Evolutionary conservation across 306 rosid genomes (phyloP).

Genomic region (Medicago ruthenica): DNA sequence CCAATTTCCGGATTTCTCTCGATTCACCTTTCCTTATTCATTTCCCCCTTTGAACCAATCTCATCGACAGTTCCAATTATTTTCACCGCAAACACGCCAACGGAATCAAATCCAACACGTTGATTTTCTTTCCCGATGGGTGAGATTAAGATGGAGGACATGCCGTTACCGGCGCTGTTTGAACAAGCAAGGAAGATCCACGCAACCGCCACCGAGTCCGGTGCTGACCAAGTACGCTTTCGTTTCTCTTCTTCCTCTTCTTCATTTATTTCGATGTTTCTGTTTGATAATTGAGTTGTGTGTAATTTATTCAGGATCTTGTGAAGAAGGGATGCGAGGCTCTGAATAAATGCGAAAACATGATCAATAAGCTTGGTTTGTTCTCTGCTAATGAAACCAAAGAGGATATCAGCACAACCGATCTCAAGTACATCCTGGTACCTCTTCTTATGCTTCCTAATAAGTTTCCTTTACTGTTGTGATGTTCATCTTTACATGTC

Average conservation of each 20-base stretch:
- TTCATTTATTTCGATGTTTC: not conserved
- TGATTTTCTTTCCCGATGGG: conserved; percentile 32
- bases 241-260: not conserved
- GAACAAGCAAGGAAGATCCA: conserved; percentile 89
- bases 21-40: not conserved
- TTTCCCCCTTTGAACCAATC: not conserved
- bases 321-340: conserved; percentile 73
- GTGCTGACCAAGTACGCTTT: conserved; percentile 66
- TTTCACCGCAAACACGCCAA: not conserved
- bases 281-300: not conserved
- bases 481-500: too few species aligned
- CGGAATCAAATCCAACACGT: not conserved
- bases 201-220: conserved; percentile 65
- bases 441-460: not conserved
- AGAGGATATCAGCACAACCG: conserved; percentile 84
- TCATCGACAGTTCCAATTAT: too few species aligned
- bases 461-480: not conserved
- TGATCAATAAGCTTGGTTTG: conserved; percentile 79
- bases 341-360: conserved; percentile 76
- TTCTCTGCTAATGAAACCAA: conserved; percentile 90
- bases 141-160: conserved; percentile 62
- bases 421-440: conserved; percentile 89
- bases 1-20: not conserved
- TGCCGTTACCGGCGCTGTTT: conserved; percentile 77
- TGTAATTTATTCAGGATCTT: conserved; percentile 56